Evolutionary conservation across 441 rosid genomes (phyloP).

Genomic region (Capsella rubella): DNA sequence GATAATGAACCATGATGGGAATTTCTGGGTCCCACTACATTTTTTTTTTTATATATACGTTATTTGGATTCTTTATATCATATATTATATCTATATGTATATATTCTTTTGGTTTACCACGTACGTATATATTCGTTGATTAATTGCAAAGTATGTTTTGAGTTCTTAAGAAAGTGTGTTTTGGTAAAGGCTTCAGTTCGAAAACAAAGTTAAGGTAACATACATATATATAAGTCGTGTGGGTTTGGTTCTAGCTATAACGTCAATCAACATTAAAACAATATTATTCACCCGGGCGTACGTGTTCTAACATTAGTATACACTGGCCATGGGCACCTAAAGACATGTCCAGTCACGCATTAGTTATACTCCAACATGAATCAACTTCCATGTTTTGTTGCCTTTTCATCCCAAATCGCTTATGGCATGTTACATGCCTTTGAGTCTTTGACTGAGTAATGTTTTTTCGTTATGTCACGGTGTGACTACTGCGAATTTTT

Average conservation of each 20-base stretch:
- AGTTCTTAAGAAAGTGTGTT: too few relatives aligned
- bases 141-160: too few relatives aligned
- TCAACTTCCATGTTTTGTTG: not conserved
- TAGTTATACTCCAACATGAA: too few relatives aligned
- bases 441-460: not conserved
- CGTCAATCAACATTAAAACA: too few relatives aligned
- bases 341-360: not conserved
- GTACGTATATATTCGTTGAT: not conserved
- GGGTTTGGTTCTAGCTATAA: too few relatives aligned
- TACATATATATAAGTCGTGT: too few relatives aligned
- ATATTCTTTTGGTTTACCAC: conserved; percentile 9
- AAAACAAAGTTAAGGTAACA: too few relatives aligned
- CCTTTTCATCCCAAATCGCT: not conserved
- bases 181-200: too few relatives aligned
- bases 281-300: too few relatives aligned
- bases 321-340: not conserved
- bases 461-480: not conserved
- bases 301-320: too few relatives aligned
- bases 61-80: not conserved
- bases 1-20: conserved; percentile 43
- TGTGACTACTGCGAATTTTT: not conserved
- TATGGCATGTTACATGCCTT: not conserved
- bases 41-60: not conserved
- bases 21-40: conserved; percentile 26
- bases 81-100: not conserved